A percentile compares a stretch with the other conserved stretches of the same genome.
These are phyloP conservation scores for Rhizoctonia solani DNA, from an alignment of 1,284 basidiomycete species.

Conservation along the genomic window DNA sequence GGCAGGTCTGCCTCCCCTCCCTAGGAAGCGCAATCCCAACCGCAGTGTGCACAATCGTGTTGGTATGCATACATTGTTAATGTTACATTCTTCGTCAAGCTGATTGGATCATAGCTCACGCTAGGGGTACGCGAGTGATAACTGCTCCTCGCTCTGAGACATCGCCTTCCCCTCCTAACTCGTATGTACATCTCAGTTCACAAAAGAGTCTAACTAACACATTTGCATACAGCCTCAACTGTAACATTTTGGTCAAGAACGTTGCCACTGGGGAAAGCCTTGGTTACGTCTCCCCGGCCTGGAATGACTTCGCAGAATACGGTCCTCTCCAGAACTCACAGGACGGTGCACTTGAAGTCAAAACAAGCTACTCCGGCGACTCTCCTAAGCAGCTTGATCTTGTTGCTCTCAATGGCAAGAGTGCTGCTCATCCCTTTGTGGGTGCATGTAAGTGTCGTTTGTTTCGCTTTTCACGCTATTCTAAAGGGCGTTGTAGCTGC, in stretches of 20 bases:
- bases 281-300: neutral
- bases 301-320: constrained; percentile 17
- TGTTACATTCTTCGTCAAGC: neutral
- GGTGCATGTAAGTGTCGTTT: constrained; percentile 5
- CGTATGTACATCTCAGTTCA: neutral
- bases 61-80: no score
- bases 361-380: neutral
- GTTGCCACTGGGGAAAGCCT: neutral
- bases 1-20: neutral
- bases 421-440: constrained; percentile 1
- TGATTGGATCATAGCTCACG: neutral
- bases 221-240: neutral
- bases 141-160: constrained; percentile 6
- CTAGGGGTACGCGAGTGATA: neutral
- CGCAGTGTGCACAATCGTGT: neutral
- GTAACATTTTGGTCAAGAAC: constrained; percentile 11
- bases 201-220: neutral
- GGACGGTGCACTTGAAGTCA: neutral
- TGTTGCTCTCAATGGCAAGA: neutral
- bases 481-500: no score
- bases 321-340: neutral
- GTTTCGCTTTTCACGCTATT: neutral
- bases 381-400: neutral
- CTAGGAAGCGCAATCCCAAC: neutral
- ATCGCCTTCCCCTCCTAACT: neutral